Evolutionary conservation across 768 basidiomycete species (phyloP), one percentile per base, ranked within the genome.

Genomic region (Boletus insuetus): DNA sequence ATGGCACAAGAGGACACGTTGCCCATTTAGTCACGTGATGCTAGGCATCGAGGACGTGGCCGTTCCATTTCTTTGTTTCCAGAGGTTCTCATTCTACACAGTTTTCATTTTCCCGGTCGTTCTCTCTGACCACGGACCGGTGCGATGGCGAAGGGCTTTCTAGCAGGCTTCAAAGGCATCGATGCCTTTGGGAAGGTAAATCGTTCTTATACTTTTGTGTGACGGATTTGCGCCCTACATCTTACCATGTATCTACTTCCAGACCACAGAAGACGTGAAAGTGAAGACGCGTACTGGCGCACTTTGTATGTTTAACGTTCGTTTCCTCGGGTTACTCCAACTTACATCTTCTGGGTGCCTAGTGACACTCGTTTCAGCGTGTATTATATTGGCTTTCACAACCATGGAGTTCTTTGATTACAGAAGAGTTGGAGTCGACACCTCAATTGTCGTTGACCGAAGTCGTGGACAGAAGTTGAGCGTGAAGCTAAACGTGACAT

Each of bases 231-330:
- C 51, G 39, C 34, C 31, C 12, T n/a, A 31, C 14, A 29, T 26
- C 59, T 67, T 43, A 59, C 52, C 22, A 42, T 45, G 49, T 42
- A 49, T 52, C 32, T 35, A 5, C 46, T 41, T 2, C 45, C 64
- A 99, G 96, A 99, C 97, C 37, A 92, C 92, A 72, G 97, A 98
- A 69, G 97, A 99, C 79, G 97, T 99, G 59, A 98, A 98, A 77
- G 92, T 99, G 75, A 94, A 94, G 81, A 98, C 97, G 34, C 85
- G 94, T 54, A 93, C 91, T 44, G 95, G 91, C 62, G 96, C 91
- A 61, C 78, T 94, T 64, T 78, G 94, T 96, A 63, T 72, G 91
- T 77, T 24, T 16, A 19, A n/a, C 22, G 29, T 14, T 19, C 7
- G 2, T 52, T 44, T 50, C 32, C 8, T n/a, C 35, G 12, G 32